phyloP scores from a whole-genome alignment of 2,329 filamentous ascomycete species.

The Rutstroemia sydowiana region DNA sequence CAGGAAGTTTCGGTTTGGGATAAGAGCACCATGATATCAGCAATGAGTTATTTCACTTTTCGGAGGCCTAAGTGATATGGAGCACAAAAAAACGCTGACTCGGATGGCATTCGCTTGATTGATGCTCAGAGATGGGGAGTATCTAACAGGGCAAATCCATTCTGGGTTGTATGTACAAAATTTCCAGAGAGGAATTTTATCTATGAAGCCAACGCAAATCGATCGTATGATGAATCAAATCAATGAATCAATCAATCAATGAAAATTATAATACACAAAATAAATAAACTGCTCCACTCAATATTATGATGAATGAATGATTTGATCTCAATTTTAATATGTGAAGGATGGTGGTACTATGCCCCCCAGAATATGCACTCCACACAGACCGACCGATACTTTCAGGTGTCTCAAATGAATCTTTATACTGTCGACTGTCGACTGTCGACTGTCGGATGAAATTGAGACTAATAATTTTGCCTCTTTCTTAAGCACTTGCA shows the following conservation, averaged over 20 bases:
- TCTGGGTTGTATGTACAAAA: not conserved
- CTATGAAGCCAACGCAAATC: not conserved
- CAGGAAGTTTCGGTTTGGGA: not conserved
- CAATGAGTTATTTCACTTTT: not conserved
- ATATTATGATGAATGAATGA: not conserved
- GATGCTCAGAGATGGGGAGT: not conserved
- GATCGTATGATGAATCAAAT: not conserved
- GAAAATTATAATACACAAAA: not conserved
- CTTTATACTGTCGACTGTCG: no score
- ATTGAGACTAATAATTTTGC: not conserved
- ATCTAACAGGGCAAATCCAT: not conserved
- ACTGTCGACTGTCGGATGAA: no score
- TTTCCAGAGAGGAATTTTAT: not conserved
- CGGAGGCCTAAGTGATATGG: not conserved
- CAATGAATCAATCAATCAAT: no score
- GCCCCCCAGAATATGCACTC: not conserved
- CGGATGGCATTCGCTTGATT: not conserved
- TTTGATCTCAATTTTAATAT: not conserved
- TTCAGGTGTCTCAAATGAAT: no score
- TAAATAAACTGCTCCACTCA: not conserved
- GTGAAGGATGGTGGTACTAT: not conserved
- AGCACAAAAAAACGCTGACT: not conserved
- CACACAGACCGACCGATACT: not conserved
- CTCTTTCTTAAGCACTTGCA: not conserved
- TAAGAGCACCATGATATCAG: not conserved